Evolutionary conservation across 495 filamentous ascomycete genomes (phyloP).

Genomic region (Ascodesmis nigricans): DNA sequence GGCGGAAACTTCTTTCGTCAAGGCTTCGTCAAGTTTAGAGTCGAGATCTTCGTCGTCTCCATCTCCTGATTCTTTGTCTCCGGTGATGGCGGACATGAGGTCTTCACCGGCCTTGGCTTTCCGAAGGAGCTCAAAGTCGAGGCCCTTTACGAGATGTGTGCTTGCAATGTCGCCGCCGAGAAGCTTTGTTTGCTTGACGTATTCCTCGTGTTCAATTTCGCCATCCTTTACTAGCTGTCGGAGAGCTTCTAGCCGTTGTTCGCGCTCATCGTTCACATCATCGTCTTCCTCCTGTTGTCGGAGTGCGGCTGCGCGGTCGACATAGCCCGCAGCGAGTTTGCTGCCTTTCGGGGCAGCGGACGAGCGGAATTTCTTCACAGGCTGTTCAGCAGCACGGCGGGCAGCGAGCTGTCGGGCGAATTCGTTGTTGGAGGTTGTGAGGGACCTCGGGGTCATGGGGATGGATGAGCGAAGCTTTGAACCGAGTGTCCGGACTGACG

Average conservation of each 20-base stretch:
- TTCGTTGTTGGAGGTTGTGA: conserved; percentile 32
- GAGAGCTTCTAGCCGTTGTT: conserved; percentile 44
- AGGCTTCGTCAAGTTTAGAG: conserved; percentile 54
- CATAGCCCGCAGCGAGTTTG: conserved; percentile 57
- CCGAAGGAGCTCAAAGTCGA: conserved; percentile 65
- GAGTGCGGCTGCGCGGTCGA: conserved; percentile 42
- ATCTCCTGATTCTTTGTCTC: conserved; percentile 12
- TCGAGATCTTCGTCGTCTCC: conserved; percentile 37
- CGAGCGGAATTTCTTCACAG: conserved; percentile 48
- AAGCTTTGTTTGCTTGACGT: conserved; percentile 30
- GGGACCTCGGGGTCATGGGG: conserved; percentile 71
- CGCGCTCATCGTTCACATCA: conserved; percentile 41
- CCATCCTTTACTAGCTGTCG: conserved; percentile 71
- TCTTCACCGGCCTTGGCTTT: conserved; percentile 53
- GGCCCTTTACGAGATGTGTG: conserved; percentile 74
- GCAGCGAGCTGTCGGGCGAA: conserved; percentile 77
- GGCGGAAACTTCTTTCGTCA: conserved; percentile 34
- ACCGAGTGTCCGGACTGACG: conserved; percentile 30
- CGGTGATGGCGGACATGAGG: conserved; percentile 28
- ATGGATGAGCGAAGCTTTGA: conserved; percentile 51
- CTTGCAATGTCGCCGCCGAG: conserved; percentile 51
- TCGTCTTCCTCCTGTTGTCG: conserved; percentile 24
- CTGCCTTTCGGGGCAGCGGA: conserved; percentile 65
- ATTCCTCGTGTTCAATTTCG: conserved; percentile 45
- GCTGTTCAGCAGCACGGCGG: conserved; percentile 28